phyloP scores from a whole-genome alignment of 108 stramenopile species.

The Conticribra weissflogii region DNA sequence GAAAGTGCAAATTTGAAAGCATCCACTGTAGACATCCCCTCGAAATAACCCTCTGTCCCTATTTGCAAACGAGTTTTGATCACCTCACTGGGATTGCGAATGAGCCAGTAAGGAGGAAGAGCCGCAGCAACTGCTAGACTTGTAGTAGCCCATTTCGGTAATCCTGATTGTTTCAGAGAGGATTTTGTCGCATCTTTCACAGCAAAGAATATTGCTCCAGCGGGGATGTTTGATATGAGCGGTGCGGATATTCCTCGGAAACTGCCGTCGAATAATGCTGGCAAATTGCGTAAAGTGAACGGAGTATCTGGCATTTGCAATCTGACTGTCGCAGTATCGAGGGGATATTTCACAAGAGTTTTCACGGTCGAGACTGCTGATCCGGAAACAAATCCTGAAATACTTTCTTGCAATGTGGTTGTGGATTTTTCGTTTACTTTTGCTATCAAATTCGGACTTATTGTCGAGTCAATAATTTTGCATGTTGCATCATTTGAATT shows the following conservation, averaged over 20 bases:
- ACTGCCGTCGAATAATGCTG: slow-evolving; percentile 57
- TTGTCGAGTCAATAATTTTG: background rate
- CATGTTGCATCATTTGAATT: no score
- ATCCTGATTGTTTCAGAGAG: slow-evolving; percentile 36
- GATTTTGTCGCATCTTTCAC: slow-evolving; percentile 77
- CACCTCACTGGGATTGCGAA: slow-evolving; percentile 86
- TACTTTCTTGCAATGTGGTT: slow-evolving; percentile 64
- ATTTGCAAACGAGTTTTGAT: slow-evolving; percentile 84
- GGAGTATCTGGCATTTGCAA: slow-evolving; percentile 76
- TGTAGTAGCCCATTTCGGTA: slow-evolving; percentile 64
- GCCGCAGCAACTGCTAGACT: slow-evolving; percentile 69
- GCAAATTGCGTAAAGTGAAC: slow-evolving; percentile 52
- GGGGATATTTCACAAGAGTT: slow-evolving; percentile 81
- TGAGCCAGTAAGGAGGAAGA: slow-evolving; percentile 74
- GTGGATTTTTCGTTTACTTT: background rate
- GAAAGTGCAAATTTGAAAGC: slow-evolving; percentile 50
- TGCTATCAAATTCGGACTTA: background rate
- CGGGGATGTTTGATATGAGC: slow-evolving; percentile 76
- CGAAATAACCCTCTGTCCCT: slow-evolving; percentile 56
- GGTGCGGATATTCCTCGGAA: slow-evolving; percentile 65
- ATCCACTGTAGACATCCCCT: slow-evolving; percentile 53
- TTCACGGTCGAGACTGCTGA: slow-evolving; percentile 64
- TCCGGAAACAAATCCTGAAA: slow-evolving; percentile 80
- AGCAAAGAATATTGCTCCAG: slow-evolving; percentile 80
- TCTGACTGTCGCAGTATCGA: slow-evolving; percentile 84